phyloP scores from a whole-genome alignment of 2,329 filamentous ascomycete species.

The Paraphoma chrysanthemicola region DNA sequence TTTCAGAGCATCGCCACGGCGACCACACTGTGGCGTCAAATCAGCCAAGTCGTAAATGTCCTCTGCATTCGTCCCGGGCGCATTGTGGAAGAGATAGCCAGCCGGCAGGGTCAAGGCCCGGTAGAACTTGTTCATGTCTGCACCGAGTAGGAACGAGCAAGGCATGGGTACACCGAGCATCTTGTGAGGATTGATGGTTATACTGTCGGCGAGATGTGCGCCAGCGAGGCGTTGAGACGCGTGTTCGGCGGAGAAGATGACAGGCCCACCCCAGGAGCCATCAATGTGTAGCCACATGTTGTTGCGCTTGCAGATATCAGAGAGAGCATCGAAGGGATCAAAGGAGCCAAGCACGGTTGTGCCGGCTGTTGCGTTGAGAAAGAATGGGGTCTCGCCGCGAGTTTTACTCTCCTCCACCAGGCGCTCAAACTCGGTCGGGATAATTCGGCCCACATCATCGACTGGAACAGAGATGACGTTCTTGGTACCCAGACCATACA shows the following conservation, averaged over 20 bases:
- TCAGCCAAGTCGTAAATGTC: slow-evolving; percentile 89
- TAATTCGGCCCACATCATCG: slow-evolving; percentile 75
- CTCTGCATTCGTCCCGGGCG: slow-evolving; percentile 25
- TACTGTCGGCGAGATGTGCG: slow-evolving; percentile 75
- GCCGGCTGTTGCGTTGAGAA: slow-evolving; percentile 93
- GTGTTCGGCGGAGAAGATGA: slow-evolving; percentile 71
- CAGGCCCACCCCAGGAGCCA: slow-evolving; percentile 86
- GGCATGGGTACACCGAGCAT: slow-evolving; percentile 93
- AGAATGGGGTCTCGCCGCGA: slow-evolving; percentile 82
- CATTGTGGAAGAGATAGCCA: slow-evolving; percentile 68
- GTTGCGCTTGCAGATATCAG: slow-evolving; percentile 72
- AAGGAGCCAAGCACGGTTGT: slow-evolving; percentile 92
- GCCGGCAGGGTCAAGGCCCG: slow-evolving; percentile 84
- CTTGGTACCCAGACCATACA: slow-evolving; percentile 80
- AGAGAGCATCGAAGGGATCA: slow-evolving; percentile 77
- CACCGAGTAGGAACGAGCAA: slow-evolving; percentile 84
- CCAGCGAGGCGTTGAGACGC: slow-evolving; percentile 71
- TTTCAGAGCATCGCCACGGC: slow-evolving; percentile 84
- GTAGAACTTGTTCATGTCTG: slow-evolving; percentile 79
- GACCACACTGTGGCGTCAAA: slow-evolving; percentile 90
- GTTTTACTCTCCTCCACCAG: slow-evolving; percentile 67
- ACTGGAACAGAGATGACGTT: slow-evolving; percentile 78
- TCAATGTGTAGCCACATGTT: slow-evolving; percentile 93
- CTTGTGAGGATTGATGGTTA: slow-evolving; percentile 95
- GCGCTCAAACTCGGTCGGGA: slow-evolving; percentile 67